A percentile compares a stretch with the other conserved stretches of the same genome.
phyloP scores from a whole-genome alignment of 352 stramenopile species.

The Aphanomyces cochlioides region DNA sequence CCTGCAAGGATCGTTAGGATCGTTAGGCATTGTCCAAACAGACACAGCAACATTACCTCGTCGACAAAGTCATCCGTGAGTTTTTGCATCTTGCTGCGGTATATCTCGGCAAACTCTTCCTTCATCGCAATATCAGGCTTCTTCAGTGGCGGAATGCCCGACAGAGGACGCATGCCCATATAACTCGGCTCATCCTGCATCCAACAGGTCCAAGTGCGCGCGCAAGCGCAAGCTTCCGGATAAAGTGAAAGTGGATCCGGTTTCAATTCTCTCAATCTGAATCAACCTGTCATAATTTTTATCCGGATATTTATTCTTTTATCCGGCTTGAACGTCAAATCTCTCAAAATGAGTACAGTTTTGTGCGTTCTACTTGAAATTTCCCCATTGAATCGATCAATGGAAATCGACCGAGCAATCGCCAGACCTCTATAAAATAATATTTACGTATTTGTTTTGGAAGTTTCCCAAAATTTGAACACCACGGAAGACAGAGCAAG shows the following conservation, averaged over 20 bases:
- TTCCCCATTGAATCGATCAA: not conserved
- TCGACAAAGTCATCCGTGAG: constrained; percentile 9
- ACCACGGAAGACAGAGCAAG: too few species aligned
- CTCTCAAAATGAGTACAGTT: not conserved
- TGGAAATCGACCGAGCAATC: too few species aligned
- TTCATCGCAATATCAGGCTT: not conserved
- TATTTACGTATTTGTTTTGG: too few species aligned
- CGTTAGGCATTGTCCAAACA: not conserved
- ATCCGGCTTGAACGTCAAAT: not conserved
- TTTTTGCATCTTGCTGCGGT: not conserved
- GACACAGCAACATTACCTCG: not conserved
- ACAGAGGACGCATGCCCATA: constrained; percentile 21
- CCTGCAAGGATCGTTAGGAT: not conserved
- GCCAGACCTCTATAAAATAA: too few species aligned
- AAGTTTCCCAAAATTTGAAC: too few species aligned
- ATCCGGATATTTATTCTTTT: not conserved
- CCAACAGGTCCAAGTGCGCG: not conserved
- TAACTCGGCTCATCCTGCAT: constrained; percentile 12
- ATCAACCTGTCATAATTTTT: not conserved
- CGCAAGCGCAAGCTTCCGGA: not conserved
- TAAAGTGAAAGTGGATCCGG: not conserved
- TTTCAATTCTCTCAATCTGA: not conserved
- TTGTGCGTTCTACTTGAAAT: not conserved
- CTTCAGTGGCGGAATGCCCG: not conserved
- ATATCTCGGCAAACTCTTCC: constrained; percentile 13